Evolutionary conservation across 176 grass and related monocot species (phyloP).

Genomic region (Musa beccarii): DNA sequence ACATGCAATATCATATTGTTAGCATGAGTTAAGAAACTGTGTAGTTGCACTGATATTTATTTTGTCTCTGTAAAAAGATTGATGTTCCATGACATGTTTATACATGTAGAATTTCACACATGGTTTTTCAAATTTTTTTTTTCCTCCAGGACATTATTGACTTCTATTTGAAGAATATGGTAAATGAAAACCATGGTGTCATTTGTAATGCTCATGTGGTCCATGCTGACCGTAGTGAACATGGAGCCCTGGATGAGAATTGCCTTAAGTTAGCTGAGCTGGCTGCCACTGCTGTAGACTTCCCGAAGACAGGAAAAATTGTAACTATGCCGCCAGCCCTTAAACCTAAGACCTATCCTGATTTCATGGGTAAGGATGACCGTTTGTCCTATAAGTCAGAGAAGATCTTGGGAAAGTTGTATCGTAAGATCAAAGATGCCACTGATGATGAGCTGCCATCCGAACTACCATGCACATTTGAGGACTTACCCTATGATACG

Average conservation of each 20-base stretch:
- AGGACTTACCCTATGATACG: conserved; percentile 57
- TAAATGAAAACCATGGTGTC: conserved; percentile 74
- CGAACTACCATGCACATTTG: conserved; percentile 28
- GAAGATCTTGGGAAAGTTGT: conserved; percentile 49
- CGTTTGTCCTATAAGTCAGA: conserved; percentile 59
- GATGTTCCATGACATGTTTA: neutral
- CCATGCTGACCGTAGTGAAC: conserved; percentile 71
- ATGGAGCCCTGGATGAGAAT: conserved; percentile 83
- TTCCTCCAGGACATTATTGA: conserved; percentile 65
- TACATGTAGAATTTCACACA: neutral
- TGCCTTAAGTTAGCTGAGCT: conserved; percentile 71
- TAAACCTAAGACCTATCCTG: conserved; percentile 76
- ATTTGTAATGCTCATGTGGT: conserved; percentile 97
- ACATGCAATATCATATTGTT: neutral
- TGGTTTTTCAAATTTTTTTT: neutral
- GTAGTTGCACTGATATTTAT: neutral
- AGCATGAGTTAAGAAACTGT: neutral
- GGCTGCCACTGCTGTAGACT: conserved; percentile 83
- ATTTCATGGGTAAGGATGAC: conserved; percentile 88
- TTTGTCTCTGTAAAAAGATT: neutral
- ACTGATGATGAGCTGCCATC: conserved; percentile 21
- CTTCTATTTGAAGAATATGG: conserved; percentile 95
- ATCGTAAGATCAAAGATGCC: conserved; percentile 36
- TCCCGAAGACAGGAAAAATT: conserved; percentile 82
- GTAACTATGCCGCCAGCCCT: conserved; percentile 52